A percentile compares a stretch with the other conserved stretches of the same genome.
Evolutionary conservation across 108 stramenopile genomes (phyloP).

Genomic region (Mayamaea pseudoterrestris): DNA sequence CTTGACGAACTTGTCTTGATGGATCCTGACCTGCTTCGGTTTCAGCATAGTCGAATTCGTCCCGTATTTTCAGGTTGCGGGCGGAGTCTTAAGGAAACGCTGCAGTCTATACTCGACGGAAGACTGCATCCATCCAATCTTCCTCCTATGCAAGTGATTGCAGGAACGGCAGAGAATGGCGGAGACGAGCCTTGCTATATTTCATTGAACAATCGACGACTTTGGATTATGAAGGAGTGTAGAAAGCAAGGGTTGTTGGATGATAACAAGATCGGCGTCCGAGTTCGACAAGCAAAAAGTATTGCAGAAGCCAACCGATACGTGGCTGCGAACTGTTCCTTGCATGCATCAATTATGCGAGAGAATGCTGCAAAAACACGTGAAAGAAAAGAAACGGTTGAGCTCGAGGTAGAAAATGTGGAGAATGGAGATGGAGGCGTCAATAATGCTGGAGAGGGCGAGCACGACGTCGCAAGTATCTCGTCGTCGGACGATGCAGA

Average conservation of each 20-base stretch:
- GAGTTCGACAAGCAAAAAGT: constrained; percentile 59
- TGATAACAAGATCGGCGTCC: constrained; percentile 33
- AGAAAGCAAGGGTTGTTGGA: constrained; percentile 46
- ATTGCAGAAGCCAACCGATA: constrained; percentile 47
- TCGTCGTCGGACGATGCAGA: too few species aligned
- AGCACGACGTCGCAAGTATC: too few species aligned
- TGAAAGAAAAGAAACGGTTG: too few species aligned
- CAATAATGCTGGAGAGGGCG: too few species aligned
- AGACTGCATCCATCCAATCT: constrained; percentile 43
- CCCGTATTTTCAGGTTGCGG: constrained; percentile 86
- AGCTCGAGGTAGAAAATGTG: too few species aligned
- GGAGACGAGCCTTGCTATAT: constrained; percentile 76
- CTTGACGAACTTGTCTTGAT: constrained; percentile 18
- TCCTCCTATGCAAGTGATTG: constrained; percentile 79
- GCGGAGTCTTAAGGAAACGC: constrained; percentile 54
- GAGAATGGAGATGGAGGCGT: too few species aligned
- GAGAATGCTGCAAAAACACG: too few species aligned
- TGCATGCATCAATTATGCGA: constrained; percentile 51
- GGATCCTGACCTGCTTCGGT: constrained; percentile 72
- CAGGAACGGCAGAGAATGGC: constrained; percentile 36
- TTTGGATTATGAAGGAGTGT: constrained; percentile 84
- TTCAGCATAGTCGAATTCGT: constrained; percentile 83
- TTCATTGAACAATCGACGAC: constrained; percentile 82
- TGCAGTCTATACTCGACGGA: constrained; percentile 64
- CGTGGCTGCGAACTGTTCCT: constrained; percentile 55